Evolutionary conservation across 148 eudicot genomes (phyloP).

Genomic region (Simmondsia chinensis): DNA sequence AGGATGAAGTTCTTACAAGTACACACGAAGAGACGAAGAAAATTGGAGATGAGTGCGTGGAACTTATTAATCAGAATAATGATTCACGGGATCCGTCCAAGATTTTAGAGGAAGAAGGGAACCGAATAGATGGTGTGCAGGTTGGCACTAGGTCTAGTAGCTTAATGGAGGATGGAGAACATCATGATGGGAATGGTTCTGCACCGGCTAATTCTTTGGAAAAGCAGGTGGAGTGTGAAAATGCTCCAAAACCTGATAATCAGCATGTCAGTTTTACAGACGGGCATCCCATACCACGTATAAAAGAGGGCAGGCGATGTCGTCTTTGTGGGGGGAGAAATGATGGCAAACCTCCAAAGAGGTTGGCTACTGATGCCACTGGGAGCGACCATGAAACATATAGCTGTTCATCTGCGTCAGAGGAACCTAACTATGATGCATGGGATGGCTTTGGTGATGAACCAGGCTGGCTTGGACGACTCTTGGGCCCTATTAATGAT

Average conservation of each 20-base stretch:
- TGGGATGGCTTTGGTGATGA: conserved; percentile 98
- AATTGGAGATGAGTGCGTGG: conserved; percentile 15
- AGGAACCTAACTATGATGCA: conserved; percentile 65
- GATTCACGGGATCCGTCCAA: conserved; percentile 16
- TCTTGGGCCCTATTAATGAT: conserved; percentile 89
- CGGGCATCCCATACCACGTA: conserved; percentile 22
- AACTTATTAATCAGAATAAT: conserved; percentile 11
- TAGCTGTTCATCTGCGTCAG: conserved; percentile 82
- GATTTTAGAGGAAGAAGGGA: conserved; percentile 18
- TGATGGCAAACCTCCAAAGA: conserved; percentile 91
- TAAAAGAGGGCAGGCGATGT: conserved; percentile 79
- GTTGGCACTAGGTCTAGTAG: conserved; percentile 13
- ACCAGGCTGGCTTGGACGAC: conserved; percentile 89
- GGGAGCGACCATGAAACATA: conserved; percentile 84
- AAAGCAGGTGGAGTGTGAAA: conserved; percentile 24
- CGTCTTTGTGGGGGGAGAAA: conserved; percentile 86
- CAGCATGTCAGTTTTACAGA: conserved; percentile 11
- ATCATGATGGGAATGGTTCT: conserved; percentile 7
- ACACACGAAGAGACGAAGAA: conserved; percentile 19
- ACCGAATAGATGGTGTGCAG: conserved; percentile 13
- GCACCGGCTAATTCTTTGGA: conserved; percentile 6
- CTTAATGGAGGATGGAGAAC: conserved; percentile 16
- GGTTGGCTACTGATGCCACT: conserved; percentile 44
- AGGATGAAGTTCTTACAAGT: conserved; percentile 13
- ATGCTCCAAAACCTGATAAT: conserved; percentile 15